Percentiles rank a stretch among this genome's conserved stretches.
These are phyloP conservation scores for Escovopsis sp. DNA, from an alignment of 2,329 filamentous ascomycete genomes.

Conservation along the genomic window DNA sequence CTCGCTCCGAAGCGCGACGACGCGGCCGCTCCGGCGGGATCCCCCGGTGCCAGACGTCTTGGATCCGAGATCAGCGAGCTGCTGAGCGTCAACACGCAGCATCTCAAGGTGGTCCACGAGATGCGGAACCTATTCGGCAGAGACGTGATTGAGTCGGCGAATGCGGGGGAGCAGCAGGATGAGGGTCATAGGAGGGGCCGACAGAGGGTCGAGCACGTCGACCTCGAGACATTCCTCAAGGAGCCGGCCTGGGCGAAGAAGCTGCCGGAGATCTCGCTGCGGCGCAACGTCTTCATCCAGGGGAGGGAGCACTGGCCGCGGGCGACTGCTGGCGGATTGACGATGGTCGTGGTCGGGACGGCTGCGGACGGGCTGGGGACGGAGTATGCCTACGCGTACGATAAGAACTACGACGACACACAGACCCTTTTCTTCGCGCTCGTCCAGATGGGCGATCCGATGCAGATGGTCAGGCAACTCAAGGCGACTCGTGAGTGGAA, in stretches of 20 bases:
- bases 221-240: conserved; percentile 40
- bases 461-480: conserved; percentile 65
- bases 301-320: conserved; percentile 80
- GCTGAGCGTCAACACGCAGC: conserved; percentile 43
- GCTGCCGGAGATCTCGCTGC: conserved; percentile 55
- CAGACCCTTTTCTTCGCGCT: conserved; percentile 64
- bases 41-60: conserved; percentile 3
- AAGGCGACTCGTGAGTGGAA: conserved; percentile 20
- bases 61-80: conserved; percentile 23
- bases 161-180: conserved; percentile 33
- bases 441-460: conserved; percentile 73
- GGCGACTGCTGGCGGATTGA: conserved; percentile 63
- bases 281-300: conserved; percentile 72
- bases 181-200: conserved; percentile 25
- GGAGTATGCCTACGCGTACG: conserved; percentile 69
- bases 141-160: conserved; percentile 40
- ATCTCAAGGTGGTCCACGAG: conserved; percentile 78
- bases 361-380: conserved; percentile 36
- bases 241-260: conserved; percentile 42
- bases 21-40: neutral
- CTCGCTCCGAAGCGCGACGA: conserved; percentile 13
- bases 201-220: conserved; percentile 32
- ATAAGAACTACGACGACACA: conserved; percentile 53
- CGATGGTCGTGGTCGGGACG: conserved; percentile 50
- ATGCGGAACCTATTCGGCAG: conserved; percentile 54